phyloP scores from a whole-genome alignment of 139 green algal species.

The Marvania coccoides region DNA sequence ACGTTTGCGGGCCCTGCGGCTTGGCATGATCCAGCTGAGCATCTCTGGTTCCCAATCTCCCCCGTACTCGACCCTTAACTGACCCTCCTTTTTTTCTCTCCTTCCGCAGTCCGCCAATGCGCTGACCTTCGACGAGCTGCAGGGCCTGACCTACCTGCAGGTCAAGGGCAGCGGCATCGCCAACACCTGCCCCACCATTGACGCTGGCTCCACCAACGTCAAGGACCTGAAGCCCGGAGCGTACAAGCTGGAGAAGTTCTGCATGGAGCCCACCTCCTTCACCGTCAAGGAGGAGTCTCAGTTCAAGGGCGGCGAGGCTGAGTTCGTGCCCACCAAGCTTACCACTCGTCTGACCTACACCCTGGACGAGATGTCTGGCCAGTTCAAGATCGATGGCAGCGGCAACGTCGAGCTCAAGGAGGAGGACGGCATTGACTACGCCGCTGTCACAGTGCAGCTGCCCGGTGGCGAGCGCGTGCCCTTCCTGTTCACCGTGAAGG shows the following conservation, averaged over 20 bases:
- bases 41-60: no score
- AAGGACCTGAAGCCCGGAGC: slow-evolving; percentile 81
- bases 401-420: slow-evolving; percentile 89
- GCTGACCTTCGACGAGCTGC: slow-evolving; percentile 92
- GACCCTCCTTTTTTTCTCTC: not conserved
- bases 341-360: slow-evolving; percentile 99
- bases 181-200: slow-evolving; percentile 97
- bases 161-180: slow-evolving; percentile 96
- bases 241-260: slow-evolving; percentile 95
- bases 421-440: slow-evolving; percentile 98
- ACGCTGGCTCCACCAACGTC: slow-evolving; percentile 60
- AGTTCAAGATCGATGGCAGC: slow-evolving; percentile 77
- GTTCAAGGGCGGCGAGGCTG: slow-evolving; percentile 73
- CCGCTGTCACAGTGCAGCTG: slow-evolving; percentile 93
- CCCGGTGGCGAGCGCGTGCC: slow-evolving; percentile 96
- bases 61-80: no score
- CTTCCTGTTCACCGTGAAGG: slow-evolving; percentile 99
- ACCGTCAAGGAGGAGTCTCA: slow-evolving; percentile 84
- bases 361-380: slow-evolving; percentile 84
- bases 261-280: slow-evolving; percentile 96
- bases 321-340: slow-evolving; percentile 98
- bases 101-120: slow-evolving; percentile 51
- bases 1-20: no score
- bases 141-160: slow-evolving; percentile 95
- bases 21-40: no score